Evolutionary conservation across 345 rosid genomes (phyloP), one percentile per base, ranked within the genome.

Genomic region (Citrus mangshanensis): DNA sequence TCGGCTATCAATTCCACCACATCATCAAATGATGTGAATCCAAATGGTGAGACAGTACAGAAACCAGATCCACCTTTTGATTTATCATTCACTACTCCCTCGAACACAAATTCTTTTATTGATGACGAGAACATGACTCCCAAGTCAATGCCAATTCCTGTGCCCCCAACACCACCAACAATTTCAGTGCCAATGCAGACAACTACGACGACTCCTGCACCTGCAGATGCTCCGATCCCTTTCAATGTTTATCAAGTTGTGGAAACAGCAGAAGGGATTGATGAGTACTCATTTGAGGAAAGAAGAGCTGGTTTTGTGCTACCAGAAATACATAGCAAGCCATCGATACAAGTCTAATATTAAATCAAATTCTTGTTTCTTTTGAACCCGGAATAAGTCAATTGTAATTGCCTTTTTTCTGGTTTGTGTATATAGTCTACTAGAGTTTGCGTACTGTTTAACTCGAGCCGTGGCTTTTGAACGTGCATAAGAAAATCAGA

Each of bases 221-320:
- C 88, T 13, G 75, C 78, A 2, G 37, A 68, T 25, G 69, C 70
- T 30, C 77, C 77, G 10, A 58, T 83, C 21, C 77, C 88, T 37
- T 79, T 74, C 58, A 66, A 62, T 60, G 72, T 76, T 14, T 78
- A 85, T 64, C 73, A 81, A 56, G 82, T 74, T 73, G 85, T 85
- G 58, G 91, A 83, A 37, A 68, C 61, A 7, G 77, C 73, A 18
- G 90, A 85, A 80, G 92, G 86, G 49, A 83, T 87, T 14, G 99
- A 94, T 14, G 99, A 94, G 70, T 92, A 91, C 78, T 94, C 98
- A 6, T 96, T 94, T 21, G 97, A 96, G 85, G 99, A 96, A 87
- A 84, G 86, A 85, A 89, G 98, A 84, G 93, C 93, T n/a, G 98
- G 97, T 42, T 92, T 88, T 76, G 79, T 89, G 82, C 82, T 89